Conservation (phyloP, 257 asterid genomes). For the Fraxinus cuspidata region DNA sequence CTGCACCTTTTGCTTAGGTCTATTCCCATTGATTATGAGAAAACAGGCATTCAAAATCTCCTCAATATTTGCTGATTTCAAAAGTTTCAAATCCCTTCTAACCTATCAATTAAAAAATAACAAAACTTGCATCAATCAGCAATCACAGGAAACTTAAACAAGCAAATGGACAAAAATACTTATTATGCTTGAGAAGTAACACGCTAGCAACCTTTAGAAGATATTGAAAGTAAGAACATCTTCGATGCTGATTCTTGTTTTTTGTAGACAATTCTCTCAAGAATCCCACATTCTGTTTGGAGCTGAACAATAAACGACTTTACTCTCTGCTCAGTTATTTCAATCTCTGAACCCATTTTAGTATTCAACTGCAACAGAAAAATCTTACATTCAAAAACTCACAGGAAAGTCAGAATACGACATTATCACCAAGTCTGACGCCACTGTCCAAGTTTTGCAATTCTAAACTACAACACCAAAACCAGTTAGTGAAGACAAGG, state of each 20-base stretch:
- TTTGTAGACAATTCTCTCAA: conserved; percentile 81
- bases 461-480: no score
- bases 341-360: conserved; percentile 58
- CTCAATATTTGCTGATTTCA: conserved; percentile 63
- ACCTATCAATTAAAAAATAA: conserved; percentile 46
- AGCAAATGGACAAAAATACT: not conserved
- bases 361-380: conserved; percentile 2
- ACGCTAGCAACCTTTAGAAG: conserved; percentile 58
- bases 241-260: conserved; percentile 89
- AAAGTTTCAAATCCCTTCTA: conserved; percentile 81
- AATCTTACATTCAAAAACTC: not conserved
- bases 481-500: no score
- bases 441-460: no score
- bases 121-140: not conserved
- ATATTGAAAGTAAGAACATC: conserved; percentile 79
- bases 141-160: not conserved
- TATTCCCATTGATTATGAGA: conserved; percentile 65
- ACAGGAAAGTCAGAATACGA: no score
- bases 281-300: conserved; percentile 65
- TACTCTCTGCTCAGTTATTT: conserved; percentile 59
- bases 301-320: conserved; percentile 67
- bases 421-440: no score
- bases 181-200: not conserved
- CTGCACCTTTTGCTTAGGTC: conserved; percentile 88
- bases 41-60: conserved; percentile 68